phyloP scores from a whole-genome alignment of 2,329 filamentous ascomycete genomes.

The Trichoderma cornu-damae region DNA sequence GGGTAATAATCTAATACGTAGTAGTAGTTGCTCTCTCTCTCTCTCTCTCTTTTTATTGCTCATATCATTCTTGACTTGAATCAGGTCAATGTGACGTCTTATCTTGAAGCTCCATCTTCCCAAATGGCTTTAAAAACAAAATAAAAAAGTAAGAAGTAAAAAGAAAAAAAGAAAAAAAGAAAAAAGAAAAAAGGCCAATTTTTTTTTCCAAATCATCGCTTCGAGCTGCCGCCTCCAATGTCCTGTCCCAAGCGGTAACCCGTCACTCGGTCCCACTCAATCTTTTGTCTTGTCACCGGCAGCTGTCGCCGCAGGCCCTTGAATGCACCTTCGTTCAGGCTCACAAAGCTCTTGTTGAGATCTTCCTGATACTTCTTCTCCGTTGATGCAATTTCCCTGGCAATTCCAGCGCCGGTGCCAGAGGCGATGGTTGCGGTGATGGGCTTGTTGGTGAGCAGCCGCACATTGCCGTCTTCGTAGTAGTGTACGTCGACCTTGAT shows the following conservation, averaged over 20 bases:
- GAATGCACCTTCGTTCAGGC: slow-evolving; percentile 88
- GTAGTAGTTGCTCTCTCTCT: not conserved
- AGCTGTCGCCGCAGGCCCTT: slow-evolving; percentile 88
- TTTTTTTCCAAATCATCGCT: slow-evolving; percentile 44
- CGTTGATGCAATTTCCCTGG: slow-evolving; percentile 68
- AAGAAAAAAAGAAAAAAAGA: not conserved
- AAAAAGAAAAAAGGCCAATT: no score
- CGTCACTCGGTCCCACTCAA: slow-evolving; percentile 98
- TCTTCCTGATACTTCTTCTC: slow-evolving; percentile 97
- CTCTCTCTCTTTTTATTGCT: slow-evolving; percentile 15
- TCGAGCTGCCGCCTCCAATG: slow-evolving; percentile 63
- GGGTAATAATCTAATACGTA: no score
- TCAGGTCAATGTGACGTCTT: slow-evolving; percentile 7
- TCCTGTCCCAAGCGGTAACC: slow-evolving; percentile 83
- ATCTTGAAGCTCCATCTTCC: slow-evolving; percentile 3
- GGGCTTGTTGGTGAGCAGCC: slow-evolving; percentile 82
- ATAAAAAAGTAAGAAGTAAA: not conserved
- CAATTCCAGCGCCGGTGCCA: slow-evolving; percentile 61
- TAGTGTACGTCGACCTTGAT: slow-evolving; percentile 97
- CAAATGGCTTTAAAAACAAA: not conserved
- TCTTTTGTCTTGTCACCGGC: slow-evolving; percentile 95
- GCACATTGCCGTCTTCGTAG: slow-evolving; percentile 98
- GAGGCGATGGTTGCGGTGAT: slow-evolving; percentile 58
- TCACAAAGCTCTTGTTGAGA: slow-evolving; percentile 83
- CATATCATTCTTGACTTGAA: slow-evolving; percentile 10